Conservation (phyloP, 768 basidiomycete genomes). For the Albatrellus ellisii region DNA sequence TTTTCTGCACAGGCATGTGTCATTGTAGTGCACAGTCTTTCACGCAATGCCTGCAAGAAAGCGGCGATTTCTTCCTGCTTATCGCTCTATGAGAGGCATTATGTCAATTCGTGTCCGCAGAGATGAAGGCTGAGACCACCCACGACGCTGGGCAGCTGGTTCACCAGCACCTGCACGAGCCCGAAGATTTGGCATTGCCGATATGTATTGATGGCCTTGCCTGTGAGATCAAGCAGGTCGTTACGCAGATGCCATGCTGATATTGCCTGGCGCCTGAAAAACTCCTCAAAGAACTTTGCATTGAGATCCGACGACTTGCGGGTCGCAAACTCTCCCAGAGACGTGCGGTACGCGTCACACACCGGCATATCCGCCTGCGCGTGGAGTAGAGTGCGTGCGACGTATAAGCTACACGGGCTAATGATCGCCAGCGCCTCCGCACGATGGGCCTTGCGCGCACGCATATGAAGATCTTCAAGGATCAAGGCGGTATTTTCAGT, state of each 20-base stretch:
- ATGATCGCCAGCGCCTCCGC: constrained; percentile 51
- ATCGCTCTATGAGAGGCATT: constrained; percentile 20
- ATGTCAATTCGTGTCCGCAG: not conserved
- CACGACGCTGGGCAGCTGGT: constrained; percentile 37
- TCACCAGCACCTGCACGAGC: constrained; percentile 52
- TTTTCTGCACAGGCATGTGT: constrained; percentile 34
- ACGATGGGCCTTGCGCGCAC: constrained; percentile 55
- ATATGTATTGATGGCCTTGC: constrained; percentile 60
- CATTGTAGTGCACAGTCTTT: constrained; percentile 34
- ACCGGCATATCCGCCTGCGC: constrained; percentile 28
- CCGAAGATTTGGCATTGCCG: constrained; percentile 64
- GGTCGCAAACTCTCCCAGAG: constrained; percentile 62
- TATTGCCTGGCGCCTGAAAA: constrained; percentile 49
- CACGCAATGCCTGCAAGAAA: constrained; percentile 39
- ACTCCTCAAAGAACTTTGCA: constrained; percentile 64
- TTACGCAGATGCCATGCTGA: constrained; percentile 54
- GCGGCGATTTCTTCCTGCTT: constrained; percentile 27
- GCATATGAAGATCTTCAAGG: constrained; percentile 51
- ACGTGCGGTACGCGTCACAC: constrained; percentile 43
- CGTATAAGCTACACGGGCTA: constrained; percentile 57
- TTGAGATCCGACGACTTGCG: constrained; percentile 74
- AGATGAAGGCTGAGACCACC: constrained; percentile 14
- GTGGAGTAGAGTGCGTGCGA: constrained; percentile 38
- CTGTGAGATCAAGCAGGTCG: constrained; percentile 41
- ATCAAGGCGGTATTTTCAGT: constrained; percentile 30